Evolutionary conservation across 805 yeast genomes (phyloP).

Genomic region (Zygosaccharomyces rouxii): DNA sequence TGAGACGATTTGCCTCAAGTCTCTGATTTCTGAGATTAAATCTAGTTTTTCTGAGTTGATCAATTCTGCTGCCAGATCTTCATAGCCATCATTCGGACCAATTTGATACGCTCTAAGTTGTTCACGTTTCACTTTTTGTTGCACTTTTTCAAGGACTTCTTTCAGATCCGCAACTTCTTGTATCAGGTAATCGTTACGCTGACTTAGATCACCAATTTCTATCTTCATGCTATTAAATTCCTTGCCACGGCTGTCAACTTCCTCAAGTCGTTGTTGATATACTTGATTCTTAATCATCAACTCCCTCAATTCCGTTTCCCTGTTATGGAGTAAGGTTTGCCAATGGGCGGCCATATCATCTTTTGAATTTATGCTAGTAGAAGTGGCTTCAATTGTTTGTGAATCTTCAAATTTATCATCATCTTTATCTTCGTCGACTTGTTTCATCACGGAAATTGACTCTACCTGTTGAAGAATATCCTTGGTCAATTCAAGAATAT

Average conservation of each 20-base stretch:
- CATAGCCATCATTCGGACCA: constrained; percentile 33
- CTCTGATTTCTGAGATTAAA: constrained; percentile 43
- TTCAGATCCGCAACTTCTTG: not conserved
- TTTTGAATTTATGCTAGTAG: not conserved
- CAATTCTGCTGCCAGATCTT: constrained; percentile 35
- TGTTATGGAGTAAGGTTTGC: not conserved
- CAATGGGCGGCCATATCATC: not conserved
- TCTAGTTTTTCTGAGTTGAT: constrained; percentile 35
- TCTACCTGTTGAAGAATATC: not conserved
- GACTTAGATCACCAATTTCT: not conserved
- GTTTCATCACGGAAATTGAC: not conserved
- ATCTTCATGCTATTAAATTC: not conserved
- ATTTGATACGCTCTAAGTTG: constrained; percentile 25
- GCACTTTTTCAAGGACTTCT: not conserved
- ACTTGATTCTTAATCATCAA: constrained; percentile 43
- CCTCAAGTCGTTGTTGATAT: constrained; percentile 41
- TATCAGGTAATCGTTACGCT: not conserved
- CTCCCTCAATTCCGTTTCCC: constrained; percentile 37
- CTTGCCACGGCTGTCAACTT: constrained; percentile 30
- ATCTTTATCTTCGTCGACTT: not conserved
- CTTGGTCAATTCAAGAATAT: not conserved
- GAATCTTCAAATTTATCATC: not conserved
- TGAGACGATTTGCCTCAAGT: constrained; percentile 37
- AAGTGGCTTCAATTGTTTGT: not conserved
- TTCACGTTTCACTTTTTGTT: constrained; percentile 14